These are phyloP conservation scores for Colletotrichum sansevieriae DNA, from an alignment of 2,329 filamentous ascomycete species.

Conservation along the genomic window DNA sequence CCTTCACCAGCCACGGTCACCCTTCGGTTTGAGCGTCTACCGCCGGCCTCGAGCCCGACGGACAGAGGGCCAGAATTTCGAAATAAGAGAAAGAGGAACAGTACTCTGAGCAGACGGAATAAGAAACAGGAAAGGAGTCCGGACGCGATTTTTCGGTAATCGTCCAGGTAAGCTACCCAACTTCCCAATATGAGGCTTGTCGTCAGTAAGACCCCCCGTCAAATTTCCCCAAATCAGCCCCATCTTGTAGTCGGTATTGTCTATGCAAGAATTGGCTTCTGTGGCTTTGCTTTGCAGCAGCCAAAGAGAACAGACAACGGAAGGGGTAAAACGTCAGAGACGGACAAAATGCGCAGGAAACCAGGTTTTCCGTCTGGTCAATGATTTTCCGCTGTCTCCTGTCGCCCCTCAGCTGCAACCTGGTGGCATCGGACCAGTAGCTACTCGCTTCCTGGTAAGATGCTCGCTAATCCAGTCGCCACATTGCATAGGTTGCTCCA, in stretches of 20 bases:
- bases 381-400: neutral
- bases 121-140: neutral
- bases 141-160: neutral
- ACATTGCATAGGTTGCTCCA: constrained; percentile 32
- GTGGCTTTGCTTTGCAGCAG: constrained; percentile 4
- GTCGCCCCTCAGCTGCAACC: constrained; percentile 9
- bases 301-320: constrained; percentile 4
- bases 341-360: constrained; percentile 5
- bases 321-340: constrained; percentile 16
- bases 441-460: constrained; percentile 30
- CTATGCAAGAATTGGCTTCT: constrained; percentile 21
- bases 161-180: constrained; percentile 27
- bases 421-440: neutral
- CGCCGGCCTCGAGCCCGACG: constrained; percentile 23
- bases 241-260: constrained; percentile 20
- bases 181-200: neutral
- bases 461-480: constrained; percentile 37
- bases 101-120: neutral
- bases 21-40: constrained; percentile 23
- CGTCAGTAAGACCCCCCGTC: constrained; percentile 1
- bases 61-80: neutral
- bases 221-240: constrained; percentile 23
- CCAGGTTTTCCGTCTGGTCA: constrained; percentile 18
- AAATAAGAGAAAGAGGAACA: neutral
- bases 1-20: constrained; percentile 10